phyloP scores from a whole-genome alignment of 208 protist genomes.

The Leishmania braziliensis region DNA sequence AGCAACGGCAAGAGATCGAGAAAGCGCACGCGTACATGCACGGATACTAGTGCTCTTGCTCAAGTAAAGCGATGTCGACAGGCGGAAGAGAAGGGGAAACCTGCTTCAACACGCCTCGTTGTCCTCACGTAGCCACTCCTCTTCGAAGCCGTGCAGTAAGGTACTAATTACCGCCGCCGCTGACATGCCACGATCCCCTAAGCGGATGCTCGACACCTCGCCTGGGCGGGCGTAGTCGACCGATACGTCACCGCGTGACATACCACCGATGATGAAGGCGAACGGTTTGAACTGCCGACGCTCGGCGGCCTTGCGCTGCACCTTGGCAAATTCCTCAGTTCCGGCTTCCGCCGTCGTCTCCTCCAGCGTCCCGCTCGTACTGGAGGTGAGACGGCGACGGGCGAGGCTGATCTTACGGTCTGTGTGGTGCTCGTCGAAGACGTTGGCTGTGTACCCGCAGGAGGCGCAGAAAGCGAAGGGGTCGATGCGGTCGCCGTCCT shows the following conservation, averaged over 20 bases:
- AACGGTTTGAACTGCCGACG: constrained; percentile 70
- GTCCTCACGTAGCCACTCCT: constrained; percentile 85
- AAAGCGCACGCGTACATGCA: not conserved
- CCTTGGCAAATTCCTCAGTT: constrained; percentile 40
- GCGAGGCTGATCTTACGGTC: constrained; percentile 31
- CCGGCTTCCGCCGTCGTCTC: constrained; percentile 34
- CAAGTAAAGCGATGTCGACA: not conserved
- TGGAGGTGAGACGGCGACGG: constrained; percentile 33
- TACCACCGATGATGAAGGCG: constrained; percentile 87
- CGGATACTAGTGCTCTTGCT: not conserved
- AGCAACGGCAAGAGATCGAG: not conserved
- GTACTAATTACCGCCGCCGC: constrained; percentile 75
- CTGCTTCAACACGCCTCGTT: constrained; percentile 47
- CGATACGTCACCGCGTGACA: constrained; percentile 83
- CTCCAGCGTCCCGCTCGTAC: constrained; percentile 21
- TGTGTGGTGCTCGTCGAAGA: constrained; percentile 16
- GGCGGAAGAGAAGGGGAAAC: not conserved
- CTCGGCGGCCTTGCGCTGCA: constrained; percentile 44
- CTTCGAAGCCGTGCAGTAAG: constrained; percentile 83
- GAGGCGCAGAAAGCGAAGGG: constrained; percentile 59
- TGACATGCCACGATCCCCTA: constrained; percentile 82
- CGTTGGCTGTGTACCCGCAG: constrained; percentile 36
- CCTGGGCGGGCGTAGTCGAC: constrained; percentile 64
- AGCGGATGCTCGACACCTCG: constrained; percentile 67
- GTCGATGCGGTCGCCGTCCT: constrained; percentile 80